Base-by-base conservation (phyloP, 2,329 filamentous ascomycete genomes). In the Epichloe glyceriae region DNA sequence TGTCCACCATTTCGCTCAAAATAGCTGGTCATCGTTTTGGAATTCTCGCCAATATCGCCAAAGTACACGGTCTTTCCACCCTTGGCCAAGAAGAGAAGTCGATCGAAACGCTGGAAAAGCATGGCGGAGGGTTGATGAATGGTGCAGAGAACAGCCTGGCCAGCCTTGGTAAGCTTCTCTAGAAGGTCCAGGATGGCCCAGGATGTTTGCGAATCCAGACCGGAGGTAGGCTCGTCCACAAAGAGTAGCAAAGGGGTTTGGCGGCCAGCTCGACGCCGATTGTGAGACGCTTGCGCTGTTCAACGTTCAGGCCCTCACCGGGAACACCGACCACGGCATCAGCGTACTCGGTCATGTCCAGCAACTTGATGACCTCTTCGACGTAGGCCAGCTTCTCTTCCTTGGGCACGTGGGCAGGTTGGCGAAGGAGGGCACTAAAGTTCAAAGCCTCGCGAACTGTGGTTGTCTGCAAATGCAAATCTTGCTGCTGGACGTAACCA, bases 71-170 rank as follows among this genome's bases (percentile, higher is more conserved):
- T 88, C 62, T 74, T 78, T 51, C 87, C 87, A 51, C 86, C 86
- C 61, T 79, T 83, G 35, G 83, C 82, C 15, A 93, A 71, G 71
- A 93, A 88, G 34, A 91, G 74, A 7, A 93, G 77, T 52, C 85
- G 79, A 61, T 93, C 87, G 63, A 93, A 96, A 52, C 88, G 85
- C 65, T 95, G 87, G 73, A 96, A 95, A 49, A 96, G 76, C 77
- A 95, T 89, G 35, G 90, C 89, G 14, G 88, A 94, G n/a, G 91
- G 91, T 67, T 97, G 91, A 66, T 97, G 91, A 54, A 96, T 96
- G 0, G 91, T 96, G 71, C 89, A 95, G n/a, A 96, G 81, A 67
- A 96, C 88, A 48, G 91, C 90, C 64, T 94, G 88, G 15, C 91
- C 90, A 55, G 82, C 85, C 66, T 91, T 86, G 60, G 88, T 88